These are phyloP conservation scores for Eucalyptus viminalis DNA, from an alignment of 345 rosid species.

Conservation along the genomic window DNA sequence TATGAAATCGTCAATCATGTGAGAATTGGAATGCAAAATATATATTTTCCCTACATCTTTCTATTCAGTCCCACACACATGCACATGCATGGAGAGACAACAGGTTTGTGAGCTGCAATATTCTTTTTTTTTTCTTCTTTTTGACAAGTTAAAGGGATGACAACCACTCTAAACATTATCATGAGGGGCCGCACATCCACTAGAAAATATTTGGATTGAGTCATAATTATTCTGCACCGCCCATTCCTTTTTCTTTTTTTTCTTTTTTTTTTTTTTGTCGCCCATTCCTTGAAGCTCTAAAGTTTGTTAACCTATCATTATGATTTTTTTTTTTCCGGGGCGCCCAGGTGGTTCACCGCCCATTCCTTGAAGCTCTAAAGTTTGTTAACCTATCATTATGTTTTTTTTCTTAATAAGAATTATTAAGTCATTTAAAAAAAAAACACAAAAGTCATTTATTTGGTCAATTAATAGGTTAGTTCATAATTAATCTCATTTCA, in stretches of 20 bases:
- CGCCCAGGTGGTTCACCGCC: no score
- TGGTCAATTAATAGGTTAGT: no score
- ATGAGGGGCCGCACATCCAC: background rate
- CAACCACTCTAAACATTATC: background rate
- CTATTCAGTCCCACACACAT: background rate
- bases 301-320: no score
- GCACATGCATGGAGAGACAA: background rate
- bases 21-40: background rate
- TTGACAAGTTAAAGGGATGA: background rate
- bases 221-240: background rate
- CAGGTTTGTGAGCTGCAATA: background rate
- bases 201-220: background rate
- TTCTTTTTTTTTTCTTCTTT: background rate
- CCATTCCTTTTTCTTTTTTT: no score
- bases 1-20: background rate
- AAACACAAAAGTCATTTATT: no score
- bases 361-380: background rate
- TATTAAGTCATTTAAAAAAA: no score
- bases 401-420: no score
- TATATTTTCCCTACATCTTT: background rate
- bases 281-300: no score
- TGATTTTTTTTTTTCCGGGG: no score
- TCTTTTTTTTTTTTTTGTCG: no score
- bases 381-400: background rate
- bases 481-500: no score